These are phyloP conservation scores for Fusarium globosum DNA, from an alignment of 2,329 filamentous ascomycete genomes.

Conservation along the genomic window DNA sequence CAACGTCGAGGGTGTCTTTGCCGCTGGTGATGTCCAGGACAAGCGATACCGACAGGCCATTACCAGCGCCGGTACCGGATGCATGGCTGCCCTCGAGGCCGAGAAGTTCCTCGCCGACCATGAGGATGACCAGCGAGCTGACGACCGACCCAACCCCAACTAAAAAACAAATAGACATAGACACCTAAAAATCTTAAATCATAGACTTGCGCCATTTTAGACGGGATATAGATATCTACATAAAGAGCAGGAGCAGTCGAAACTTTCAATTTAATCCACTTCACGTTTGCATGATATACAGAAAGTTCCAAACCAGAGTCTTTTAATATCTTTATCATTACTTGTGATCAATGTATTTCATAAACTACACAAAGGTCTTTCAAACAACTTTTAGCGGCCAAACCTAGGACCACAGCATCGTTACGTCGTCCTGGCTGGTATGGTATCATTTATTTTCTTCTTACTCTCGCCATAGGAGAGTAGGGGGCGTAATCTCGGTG, in stretches of 20 bases:
- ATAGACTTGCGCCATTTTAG: constrained; percentile 40
- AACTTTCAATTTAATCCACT: constrained; percentile 26
- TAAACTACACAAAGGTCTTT: not conserved
- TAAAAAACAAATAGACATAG: constrained; percentile 10
- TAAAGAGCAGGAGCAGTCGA: constrained; percentile 28
- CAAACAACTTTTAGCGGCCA: constrained; percentile 17
- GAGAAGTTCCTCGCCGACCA: constrained; percentile 90
- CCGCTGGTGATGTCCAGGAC: constrained; percentile 97
- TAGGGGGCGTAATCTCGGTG: constrained; percentile 63
- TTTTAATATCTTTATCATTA: constrained; percentile 23
- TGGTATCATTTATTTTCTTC: constrained; percentile 25
- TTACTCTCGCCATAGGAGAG: constrained; percentile 61
- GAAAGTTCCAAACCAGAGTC: not conserved
- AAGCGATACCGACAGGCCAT: constrained; percentile 98
- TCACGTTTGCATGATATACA: constrained; percentile 2
- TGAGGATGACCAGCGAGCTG: constrained; percentile 56
- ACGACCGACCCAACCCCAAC: constrained; percentile 27
- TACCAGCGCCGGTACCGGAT: constrained; percentile 94
- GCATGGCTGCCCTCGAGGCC: constrained; percentile 93
- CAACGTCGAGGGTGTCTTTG: constrained; percentile 91
- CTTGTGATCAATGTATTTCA: not conserved
- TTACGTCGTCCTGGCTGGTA: constrained; percentile 22
- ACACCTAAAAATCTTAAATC: constrained; percentile 20
- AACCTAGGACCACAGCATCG: constrained; percentile 24
- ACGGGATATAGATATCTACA: constrained; percentile 35